phyloP scores from a whole-genome alignment of 495 filamentous ascomycete genomes.

The Penicillium turbatum region DNA sequence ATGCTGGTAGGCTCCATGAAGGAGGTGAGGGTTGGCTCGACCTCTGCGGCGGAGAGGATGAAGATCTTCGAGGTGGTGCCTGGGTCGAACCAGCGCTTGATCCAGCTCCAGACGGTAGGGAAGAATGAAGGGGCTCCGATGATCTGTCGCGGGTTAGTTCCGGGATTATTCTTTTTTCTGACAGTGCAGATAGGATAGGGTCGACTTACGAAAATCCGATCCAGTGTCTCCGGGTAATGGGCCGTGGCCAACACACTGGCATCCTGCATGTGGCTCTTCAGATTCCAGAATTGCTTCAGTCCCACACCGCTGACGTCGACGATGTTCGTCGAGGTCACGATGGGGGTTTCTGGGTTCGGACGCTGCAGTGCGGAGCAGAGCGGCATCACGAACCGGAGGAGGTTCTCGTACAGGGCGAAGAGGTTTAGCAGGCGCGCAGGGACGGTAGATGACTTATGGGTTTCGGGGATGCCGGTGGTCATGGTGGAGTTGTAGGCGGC shows the following conservation, averaged over 20 bases:
- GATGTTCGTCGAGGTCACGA: slow-evolving; percentile 84
- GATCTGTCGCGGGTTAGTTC: slow-evolving; percentile 47
- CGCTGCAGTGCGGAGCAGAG: slow-evolving; percentile 71
- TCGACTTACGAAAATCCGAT: slow-evolving; percentile 70
- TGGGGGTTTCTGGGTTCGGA: slow-evolving; percentile 66
- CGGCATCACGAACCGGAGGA: slow-evolving; percentile 82
- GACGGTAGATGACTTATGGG: slow-evolving; percentile 46
- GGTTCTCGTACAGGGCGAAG: slow-evolving; percentile 84
- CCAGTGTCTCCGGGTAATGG: slow-evolving; percentile 87
- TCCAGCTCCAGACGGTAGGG: slow-evolving; percentile 90
- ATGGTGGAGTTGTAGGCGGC: slow-evolving; percentile 64
- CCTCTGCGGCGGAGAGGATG: slow-evolving; percentile 66
- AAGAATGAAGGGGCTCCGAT: slow-evolving; percentile 89
- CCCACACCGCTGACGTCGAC: slow-evolving; percentile 82
- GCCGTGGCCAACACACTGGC: slow-evolving; percentile 81
- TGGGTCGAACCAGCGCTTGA: slow-evolving; percentile 94
- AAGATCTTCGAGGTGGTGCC: slow-evolving; percentile 92
- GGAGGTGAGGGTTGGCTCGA: slow-evolving; percentile 64
- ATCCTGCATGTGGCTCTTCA: slow-evolving; percentile 88
- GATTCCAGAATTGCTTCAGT: slow-evolving; percentile 88
- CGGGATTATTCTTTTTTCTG: not conserved
- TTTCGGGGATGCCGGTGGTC: slow-evolving; percentile 54
- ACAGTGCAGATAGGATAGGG: no score
- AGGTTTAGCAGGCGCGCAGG: slow-evolving; percentile 68
- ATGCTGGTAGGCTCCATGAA: slow-evolving; percentile 81